phyloP scores from a whole-genome alignment of 1,284 basidiomycete genomes.

The Gymnopus androsaceus region DNA sequence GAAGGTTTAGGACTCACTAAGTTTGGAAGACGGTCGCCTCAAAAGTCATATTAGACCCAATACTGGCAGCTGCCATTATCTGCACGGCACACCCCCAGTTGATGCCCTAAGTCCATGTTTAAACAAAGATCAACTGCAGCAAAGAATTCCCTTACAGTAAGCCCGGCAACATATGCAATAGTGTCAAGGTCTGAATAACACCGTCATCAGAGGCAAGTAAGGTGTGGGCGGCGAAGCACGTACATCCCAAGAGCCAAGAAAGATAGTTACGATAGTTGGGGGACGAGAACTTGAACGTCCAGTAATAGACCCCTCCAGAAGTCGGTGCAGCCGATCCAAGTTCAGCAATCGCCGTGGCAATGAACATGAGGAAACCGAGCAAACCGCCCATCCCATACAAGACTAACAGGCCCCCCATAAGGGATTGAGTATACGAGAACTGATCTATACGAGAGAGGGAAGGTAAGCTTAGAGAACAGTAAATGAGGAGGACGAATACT shows the following conservation, averaged over 20 bases:
- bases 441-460: too few relatives aligned
- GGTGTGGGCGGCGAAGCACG: not conserved
- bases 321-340: conserved; percentile 52
- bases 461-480: too few relatives aligned
- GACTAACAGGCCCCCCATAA: conserved; percentile 54
- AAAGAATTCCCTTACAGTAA: conserved; percentile 54
- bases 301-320: conserved; percentile 36
- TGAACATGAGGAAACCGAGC: conserved; percentile 42
- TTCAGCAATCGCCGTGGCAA: conserved; percentile 52
- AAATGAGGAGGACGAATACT: too few relatives aligned
- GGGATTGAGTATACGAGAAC: conserved; percentile 46
- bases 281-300: conserved; percentile 27
- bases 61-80: conserved; percentile 66
- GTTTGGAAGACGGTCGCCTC: conserved; percentile 54
- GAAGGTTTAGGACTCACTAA: conserved; percentile 49
- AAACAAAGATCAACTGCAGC: not conserved
- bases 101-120: conserved; percentile 32
- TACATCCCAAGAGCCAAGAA: conserved; percentile 29
- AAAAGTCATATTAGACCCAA: conserved; percentile 55
- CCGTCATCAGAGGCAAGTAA: not conserved
- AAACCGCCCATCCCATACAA: conserved; percentile 51
- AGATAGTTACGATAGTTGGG: conserved; percentile 24
- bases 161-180: conserved; percentile 63
- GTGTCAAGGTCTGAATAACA: conserved; percentile 67
- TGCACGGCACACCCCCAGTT: conserved; percentile 79